Conservation (phyloP, 768 basidiomycete genomes). For the Serendipita sp. region DNA sequence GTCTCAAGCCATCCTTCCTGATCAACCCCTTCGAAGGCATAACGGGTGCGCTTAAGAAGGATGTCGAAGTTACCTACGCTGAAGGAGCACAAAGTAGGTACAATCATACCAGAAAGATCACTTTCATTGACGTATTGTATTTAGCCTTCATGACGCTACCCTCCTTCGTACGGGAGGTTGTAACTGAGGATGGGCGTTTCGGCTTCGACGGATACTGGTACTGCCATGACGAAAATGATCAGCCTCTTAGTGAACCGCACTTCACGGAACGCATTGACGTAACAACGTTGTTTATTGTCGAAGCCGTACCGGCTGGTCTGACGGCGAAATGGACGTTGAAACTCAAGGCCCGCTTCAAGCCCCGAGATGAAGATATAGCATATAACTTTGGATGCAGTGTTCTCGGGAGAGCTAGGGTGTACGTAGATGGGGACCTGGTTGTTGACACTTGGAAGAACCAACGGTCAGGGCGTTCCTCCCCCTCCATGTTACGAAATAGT, state of each 20-base stretch:
- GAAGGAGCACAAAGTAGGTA: constrained; percentile 50
- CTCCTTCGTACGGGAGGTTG: constrained; percentile 49
- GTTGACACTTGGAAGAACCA: constrained; percentile 31
- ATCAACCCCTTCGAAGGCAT: constrained; percentile 67
- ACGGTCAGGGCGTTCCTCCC: constrained; percentile 15
- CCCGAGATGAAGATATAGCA: constrained; percentile 24
- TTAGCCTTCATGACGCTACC: constrained; percentile 51
- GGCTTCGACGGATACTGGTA: constrained; percentile 61
- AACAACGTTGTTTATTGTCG: constrained; percentile 45
- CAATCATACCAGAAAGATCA: background rate
- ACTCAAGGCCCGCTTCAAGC: constrained; percentile 41
- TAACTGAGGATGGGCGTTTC: constrained; percentile 38
- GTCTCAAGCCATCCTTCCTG: constrained; percentile 31
- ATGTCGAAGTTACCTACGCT: constrained; percentile 43
- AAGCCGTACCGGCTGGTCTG: constrained; percentile 37
- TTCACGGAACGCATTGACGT: constrained; percentile 37
- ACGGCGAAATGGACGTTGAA: constrained; percentile 48
- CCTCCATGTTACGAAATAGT: too few species aligned
- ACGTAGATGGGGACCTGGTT: constrained; percentile 30
- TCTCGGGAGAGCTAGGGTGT: constrained; percentile 38
- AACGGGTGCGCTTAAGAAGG: constrained; percentile 33
- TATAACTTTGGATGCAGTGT: constrained; percentile 22
- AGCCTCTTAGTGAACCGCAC: constrained; percentile 15
- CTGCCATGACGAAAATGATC: constrained; percentile 37
- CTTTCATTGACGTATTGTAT: background rate